These are phyloP conservation scores for Atkinsonella texensis DNA, from an alignment of 2,329 filamentous ascomycete genomes.

Conservation along the genomic window DNA sequence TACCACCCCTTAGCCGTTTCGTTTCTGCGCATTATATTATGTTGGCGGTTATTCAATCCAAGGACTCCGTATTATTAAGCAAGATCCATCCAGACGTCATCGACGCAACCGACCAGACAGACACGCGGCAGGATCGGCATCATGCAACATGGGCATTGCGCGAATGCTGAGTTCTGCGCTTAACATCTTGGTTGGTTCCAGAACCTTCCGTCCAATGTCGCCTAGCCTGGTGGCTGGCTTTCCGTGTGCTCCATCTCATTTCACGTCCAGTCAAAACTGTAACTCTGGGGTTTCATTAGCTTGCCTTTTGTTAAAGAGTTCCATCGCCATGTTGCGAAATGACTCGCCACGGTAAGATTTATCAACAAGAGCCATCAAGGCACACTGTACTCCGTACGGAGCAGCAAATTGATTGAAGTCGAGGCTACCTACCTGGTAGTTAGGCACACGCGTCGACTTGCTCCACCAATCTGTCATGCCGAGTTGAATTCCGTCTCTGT, in stretches of 20 bases:
- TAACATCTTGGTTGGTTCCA: not conserved
- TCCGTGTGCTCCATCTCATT: not conserved
- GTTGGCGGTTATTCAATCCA: too few relatives aligned
- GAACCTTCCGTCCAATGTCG: not conserved
- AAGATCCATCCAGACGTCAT: not conserved
- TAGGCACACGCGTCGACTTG: too few relatives aligned
- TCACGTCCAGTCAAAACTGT: not conserved
- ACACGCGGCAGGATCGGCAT: constrained; percentile 1
- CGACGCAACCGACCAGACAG: not conserved
- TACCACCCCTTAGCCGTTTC: too few relatives aligned
- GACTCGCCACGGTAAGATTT: not conserved
- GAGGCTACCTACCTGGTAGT: too few relatives aligned
- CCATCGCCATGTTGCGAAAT: not conserved
- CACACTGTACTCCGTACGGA: too few relatives aligned
- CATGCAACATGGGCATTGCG: not conserved
- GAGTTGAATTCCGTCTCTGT: too few relatives aligned
- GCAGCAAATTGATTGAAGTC: too few relatives aligned
- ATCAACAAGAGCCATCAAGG: too few relatives aligned
- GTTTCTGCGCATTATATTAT: not conserved
- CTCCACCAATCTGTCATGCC: too few relatives aligned
- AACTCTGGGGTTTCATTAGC: not conserved
- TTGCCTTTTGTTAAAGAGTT: not conserved
- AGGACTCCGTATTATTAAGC: not conserved
- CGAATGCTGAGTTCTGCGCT: not conserved
- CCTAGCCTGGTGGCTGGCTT: not conserved